These are phyloP conservation scores for Pseudogymnoascus sp. DNA, from an alignment of 2,329 filamentous ascomycete genomes.

Conservation along the genomic window DNA sequence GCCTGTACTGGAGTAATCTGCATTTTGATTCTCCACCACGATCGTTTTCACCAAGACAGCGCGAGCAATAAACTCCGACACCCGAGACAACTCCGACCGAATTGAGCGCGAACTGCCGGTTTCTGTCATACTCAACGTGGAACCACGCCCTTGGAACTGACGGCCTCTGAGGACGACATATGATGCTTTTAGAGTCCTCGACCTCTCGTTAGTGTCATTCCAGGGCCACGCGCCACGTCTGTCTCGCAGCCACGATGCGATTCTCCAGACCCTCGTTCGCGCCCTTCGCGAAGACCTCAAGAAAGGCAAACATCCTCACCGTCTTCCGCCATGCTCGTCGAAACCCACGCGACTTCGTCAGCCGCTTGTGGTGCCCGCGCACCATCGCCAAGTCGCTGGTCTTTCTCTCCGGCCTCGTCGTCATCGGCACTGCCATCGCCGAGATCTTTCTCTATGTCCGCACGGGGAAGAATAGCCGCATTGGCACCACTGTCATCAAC, in stretches of 20 bases:
- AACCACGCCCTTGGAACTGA: background rate
- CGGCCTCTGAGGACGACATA: constrained; percentile 3
- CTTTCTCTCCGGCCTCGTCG: background rate
- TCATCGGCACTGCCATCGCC: background rate
- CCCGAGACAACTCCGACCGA: background rate
- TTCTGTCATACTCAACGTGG: constrained; percentile 2
- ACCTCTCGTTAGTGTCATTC: constrained; percentile 1
- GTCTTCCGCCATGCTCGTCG: constrained; percentile 2
- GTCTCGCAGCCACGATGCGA: constrained; percentile 1
- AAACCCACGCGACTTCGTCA: constrained; percentile 2
- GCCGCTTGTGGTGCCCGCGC: background rate
- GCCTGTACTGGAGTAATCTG: background rate
- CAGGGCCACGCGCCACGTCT: background rate
- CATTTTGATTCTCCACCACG: background rate
- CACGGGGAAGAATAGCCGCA: constrained; percentile 7
- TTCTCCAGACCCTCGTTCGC: background rate
- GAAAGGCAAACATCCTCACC: background rate
- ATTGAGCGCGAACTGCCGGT: background rate
- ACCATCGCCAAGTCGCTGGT: background rate
- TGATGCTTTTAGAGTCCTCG: constrained; percentile 3
- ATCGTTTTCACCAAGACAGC: constrained; percentile 7
- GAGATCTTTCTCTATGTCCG: background rate
- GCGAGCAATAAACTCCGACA: background rate
- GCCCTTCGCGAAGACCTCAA: constrained; percentile 4
- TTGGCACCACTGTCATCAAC: background rate